A percentile compares a stretch with the other conserved stretches of the same genome.
Evolutionary conservation across 2,329 filamentous ascomycete species (phyloP).

Genomic region (Juglanconis oblonga): DNA sequence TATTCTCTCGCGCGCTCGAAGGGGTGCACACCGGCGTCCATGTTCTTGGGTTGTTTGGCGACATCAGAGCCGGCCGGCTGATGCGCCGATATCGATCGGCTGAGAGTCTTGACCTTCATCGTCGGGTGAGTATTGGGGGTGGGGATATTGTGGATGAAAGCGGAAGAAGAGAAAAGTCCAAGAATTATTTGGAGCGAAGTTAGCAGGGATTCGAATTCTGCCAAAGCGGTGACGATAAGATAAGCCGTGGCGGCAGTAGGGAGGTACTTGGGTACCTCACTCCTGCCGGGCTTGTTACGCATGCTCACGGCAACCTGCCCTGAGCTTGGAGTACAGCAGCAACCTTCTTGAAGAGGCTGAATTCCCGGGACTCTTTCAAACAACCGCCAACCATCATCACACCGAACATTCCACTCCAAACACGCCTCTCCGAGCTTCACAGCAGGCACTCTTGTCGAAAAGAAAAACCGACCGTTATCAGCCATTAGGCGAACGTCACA

Average conservation of each 20-base stretch:
- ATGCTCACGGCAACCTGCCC: conserved; percentile 26
- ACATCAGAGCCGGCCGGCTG: conserved; percentile 29
- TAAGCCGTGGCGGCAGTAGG: not conserved
- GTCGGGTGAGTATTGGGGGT: not conserved
- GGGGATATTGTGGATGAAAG: not conserved
- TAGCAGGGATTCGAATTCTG: not conserved
- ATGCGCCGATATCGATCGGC: conserved; percentile 26
- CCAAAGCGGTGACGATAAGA: not conserved
- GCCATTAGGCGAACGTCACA: not conserved
- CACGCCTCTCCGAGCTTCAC: not conserved
- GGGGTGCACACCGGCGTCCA: conserved; percentile 79
- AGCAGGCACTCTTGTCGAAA: not conserved
- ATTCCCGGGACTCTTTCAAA: conserved; percentile 1
- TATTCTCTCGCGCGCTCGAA: conserved; percentile 90
- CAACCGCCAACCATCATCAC: not conserved
- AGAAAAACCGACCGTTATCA: not conserved
- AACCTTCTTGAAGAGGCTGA: conserved; percentile 15
- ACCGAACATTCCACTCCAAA: not conserved
- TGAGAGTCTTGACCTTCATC: conserved; percentile 30
- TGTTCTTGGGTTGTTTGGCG: conserved; percentile 26
- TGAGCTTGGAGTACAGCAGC: not conserved
- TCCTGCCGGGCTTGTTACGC: conserved; percentile 23
- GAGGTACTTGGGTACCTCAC: not conserved
- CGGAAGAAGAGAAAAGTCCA: not conserved
- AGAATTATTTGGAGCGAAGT: not conserved